These are phyloP conservation scores for Cyberlindnera meyerae DNA, from an alignment of 805 yeast genomes.

Conservation along the genomic window DNA sequence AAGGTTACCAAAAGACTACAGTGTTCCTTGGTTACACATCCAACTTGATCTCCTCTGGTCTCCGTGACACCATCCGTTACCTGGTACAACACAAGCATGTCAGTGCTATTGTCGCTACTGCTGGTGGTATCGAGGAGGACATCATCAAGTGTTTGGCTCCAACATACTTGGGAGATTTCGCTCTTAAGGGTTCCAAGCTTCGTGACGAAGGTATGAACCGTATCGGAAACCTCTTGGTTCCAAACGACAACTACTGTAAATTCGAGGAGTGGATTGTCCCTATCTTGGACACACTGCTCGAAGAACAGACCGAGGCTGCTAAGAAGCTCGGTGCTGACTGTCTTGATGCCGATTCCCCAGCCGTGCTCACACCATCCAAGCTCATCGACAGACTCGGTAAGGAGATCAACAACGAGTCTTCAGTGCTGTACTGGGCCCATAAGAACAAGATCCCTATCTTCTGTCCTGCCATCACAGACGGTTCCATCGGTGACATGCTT, in stretches of 20 bases:
- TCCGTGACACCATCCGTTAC: conserved; percentile 84
- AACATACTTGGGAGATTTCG: conserved; percentile 89
- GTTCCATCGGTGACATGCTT: conserved; percentile 97
- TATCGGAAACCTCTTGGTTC: conserved; percentile 94
- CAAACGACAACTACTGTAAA: conserved; percentile 95
- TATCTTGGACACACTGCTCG: conserved; percentile 75
- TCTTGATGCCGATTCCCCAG: conserved; percentile 56
- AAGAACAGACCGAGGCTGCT: conserved; percentile 77
- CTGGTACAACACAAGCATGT: conserved; percentile 93
- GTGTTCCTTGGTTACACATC: conserved; percentile 96
- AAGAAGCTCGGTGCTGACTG: conserved; percentile 45
- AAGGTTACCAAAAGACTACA: conserved; percentile 79
- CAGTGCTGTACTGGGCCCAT: conserved; percentile 97
- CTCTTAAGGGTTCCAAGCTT: conserved; percentile 71
- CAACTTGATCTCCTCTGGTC: conserved; percentile 89
- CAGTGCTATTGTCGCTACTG: conserved; percentile 92
- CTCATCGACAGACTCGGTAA: conserved; percentile 91
- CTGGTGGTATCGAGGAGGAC: conserved; percentile 98
- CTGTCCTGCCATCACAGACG: conserved; percentile 97
- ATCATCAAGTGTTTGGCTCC: conserved; percentile 95
- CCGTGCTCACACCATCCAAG: conserved; percentile 89
- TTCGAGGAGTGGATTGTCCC: conserved; percentile 99
- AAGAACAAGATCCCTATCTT: conserved; percentile 93
- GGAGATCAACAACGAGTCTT: conserved; percentile 89
- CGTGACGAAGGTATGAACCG: conserved; percentile 97